Percentiles rank a stretch among this genome's conserved stretches.
These are phyloP conservation scores for Patellifolia procumbens DNA, from an alignment of 179 eudicot genomes.

Conservation along the genomic window DNA sequence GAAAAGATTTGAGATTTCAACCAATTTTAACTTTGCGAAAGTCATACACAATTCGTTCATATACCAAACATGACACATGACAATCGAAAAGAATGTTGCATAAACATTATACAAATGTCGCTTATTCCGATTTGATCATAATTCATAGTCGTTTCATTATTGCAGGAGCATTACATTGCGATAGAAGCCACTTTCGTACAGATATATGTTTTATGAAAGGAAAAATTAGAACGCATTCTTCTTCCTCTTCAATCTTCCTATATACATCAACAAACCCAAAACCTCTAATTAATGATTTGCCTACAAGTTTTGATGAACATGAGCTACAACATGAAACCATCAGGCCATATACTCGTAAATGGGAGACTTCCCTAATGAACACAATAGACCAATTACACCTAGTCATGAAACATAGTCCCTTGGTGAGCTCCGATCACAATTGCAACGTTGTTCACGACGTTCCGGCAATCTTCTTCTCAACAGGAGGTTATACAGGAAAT, in stretches of 20 bases:
- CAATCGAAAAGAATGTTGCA: too few relatives aligned
- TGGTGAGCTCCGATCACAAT: conserved; percentile 17
- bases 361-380: conserved; percentile 72
- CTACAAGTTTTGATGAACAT: conserved; percentile 15
- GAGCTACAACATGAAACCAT: conserved; percentile 59
- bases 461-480: conserved; percentile 91
- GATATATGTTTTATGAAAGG: conserved; percentile 86
- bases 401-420: conserved; percentile 37
- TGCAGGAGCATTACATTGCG: conserved; percentile 83
- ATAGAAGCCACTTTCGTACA: conserved; percentile 66
- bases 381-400: conserved; percentile 63
- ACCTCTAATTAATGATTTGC: conserved; percentile 9
- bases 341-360: conserved; percentile 83
- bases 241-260: conserved; percentile 60
- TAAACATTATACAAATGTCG: neutral
- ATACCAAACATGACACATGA: too few relatives aligned
- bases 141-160: neutral
- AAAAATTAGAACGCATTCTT: conserved; percentile 65
- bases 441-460: conserved; percentile 74
- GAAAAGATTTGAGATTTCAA: too few relatives aligned
- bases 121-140: neutral
- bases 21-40: too few relatives aligned
- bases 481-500: conserved; percentile 91
- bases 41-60: too few relatives aligned
- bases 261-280: conserved; percentile 37